Evolutionary conservation across 306 rosid species (phyloP).

Genomic region (Comarum palustre): DNA sequence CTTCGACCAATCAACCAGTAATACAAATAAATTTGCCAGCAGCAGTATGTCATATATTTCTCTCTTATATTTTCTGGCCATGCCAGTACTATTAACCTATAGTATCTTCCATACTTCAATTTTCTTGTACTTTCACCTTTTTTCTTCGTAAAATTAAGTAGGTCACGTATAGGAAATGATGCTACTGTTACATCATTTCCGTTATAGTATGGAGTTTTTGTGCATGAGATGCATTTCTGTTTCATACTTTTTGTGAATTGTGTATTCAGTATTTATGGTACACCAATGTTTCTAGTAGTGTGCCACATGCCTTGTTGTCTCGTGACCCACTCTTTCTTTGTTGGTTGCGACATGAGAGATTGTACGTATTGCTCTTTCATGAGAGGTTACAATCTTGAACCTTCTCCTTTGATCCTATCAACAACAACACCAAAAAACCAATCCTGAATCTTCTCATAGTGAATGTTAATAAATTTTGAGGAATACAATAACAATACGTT

Average conservation of each 20-base stretch:
- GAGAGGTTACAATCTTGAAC: neutral
- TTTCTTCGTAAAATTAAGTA: too few species aligned
- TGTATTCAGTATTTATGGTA: conserved; percentile 3
- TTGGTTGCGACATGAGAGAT: neutral
- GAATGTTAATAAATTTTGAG: neutral
- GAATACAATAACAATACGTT: neutral
- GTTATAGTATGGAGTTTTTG: neutral
- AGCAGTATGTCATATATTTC: neutral
- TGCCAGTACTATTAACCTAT: too few species aligned
- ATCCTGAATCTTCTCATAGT: neutral
- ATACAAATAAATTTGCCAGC: neutral
- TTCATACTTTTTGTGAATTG: neutral
- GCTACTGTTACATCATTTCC: neutral
- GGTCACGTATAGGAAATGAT: too few species aligned
- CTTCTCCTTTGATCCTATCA: too few species aligned
- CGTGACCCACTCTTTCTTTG: conserved; percentile 4
- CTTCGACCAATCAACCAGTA: neutral
- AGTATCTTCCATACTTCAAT: neutral
- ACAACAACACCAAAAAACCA: too few species aligned
- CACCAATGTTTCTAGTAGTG: conserved; percentile 1
- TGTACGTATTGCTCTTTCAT: neutral
- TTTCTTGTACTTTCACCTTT: too few species aligned
- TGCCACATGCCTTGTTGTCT: conserved; percentile 9
- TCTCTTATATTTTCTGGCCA: neutral
- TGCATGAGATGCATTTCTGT: neutral